Base-by-base conservation (phyloP, 1,284 basidiomycete genomes). In the Puccinia novopanici region DNA sequence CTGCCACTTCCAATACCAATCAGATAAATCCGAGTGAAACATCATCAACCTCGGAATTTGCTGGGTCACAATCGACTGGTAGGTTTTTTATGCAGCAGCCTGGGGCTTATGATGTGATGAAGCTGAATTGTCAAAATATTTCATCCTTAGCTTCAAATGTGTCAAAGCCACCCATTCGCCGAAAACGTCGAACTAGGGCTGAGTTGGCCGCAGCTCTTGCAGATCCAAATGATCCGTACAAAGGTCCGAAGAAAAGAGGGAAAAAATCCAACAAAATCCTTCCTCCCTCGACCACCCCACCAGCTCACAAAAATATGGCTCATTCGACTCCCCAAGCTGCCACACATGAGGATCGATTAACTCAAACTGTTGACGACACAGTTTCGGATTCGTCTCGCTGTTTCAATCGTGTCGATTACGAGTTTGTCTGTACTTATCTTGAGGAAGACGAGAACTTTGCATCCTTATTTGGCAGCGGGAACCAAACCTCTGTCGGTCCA, bases 141-240 rank as follows among this genome's bases (percentile, higher is more conserved):
- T 27, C 50, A 52, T 13, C 9, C 55, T 57, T 57, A 57, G 55
- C 27, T 27, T 30, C 55, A 57, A n/a, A 19, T 54, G n/a, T n/a
- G n/a, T 24, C 24, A 30, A 24, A 57, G 5, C 15, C 55, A 27
- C n/a, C 4, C 12, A 52, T 4, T 52, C 50, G 50, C 10, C 55
- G 55, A 2, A 57, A 57, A 24, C n/a, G 55, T 57, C 19, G 55
- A 8, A 57, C 55, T 10, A 24, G 15, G 5, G 5, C 27, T 17
- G 24, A 57, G 15, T 57, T 57, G n/a, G 55, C 55, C 8, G 24
- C 22, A 5, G 55, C 55, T 24, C 55, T 57, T 57, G 55, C 27
- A 5, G 55, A 57, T 57, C 55, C 55, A 57, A 57, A 57, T 15
- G 55, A 57, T 15, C 55, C 55, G 3, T 57, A 57, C 55, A 57